These are phyloP conservation scores for Fusarium protoensiforme DNA, from an alignment of 2,329 filamentous ascomycete species.

Conservation along the genomic window DNA sequence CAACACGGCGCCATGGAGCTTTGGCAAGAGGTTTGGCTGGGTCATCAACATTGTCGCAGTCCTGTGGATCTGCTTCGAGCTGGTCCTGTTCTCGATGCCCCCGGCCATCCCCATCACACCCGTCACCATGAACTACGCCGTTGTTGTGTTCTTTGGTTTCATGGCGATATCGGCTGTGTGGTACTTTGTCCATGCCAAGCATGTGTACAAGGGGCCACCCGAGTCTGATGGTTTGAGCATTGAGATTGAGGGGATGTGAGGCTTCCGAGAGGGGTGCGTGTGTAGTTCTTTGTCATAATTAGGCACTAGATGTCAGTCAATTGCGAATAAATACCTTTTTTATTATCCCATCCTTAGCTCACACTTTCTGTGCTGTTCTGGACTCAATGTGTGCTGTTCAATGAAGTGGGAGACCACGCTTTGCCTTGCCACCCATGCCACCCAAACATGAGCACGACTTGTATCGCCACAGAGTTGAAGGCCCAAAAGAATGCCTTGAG, in stretches of 20 bases:
- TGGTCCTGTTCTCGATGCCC: constrained; percentile 84
- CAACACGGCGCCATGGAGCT: constrained; percentile 71
- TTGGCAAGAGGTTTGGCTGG: constrained; percentile 72
- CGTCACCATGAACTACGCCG: constrained; percentile 73
- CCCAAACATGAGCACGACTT: no score
- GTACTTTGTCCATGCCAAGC: constrained; percentile 66
- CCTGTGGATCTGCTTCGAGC: constrained; percentile 75
- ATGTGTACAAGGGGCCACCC: constrained; percentile 40
- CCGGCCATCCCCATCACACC: constrained; percentile 67
- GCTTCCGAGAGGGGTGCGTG: neutral
- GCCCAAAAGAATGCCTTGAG: no score
- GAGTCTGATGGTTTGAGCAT: constrained; percentile 34
- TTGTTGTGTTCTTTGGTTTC: constrained; percentile 73
- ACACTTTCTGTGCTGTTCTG: no score
- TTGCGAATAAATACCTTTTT: neutral
- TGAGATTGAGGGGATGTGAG: neutral
- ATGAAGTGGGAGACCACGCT: no score
- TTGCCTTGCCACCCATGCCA: no score
- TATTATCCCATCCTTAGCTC: neutral
- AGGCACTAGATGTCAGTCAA: neutral
- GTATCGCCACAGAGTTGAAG: no score
- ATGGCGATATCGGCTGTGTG: constrained; percentile 67
- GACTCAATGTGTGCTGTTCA: no score
- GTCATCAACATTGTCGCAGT: constrained; percentile 74
- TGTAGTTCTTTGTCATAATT: neutral